Conservation (phyloP, 2,329 filamentous ascomycete species). For the Exserohilum turcica region DNA sequence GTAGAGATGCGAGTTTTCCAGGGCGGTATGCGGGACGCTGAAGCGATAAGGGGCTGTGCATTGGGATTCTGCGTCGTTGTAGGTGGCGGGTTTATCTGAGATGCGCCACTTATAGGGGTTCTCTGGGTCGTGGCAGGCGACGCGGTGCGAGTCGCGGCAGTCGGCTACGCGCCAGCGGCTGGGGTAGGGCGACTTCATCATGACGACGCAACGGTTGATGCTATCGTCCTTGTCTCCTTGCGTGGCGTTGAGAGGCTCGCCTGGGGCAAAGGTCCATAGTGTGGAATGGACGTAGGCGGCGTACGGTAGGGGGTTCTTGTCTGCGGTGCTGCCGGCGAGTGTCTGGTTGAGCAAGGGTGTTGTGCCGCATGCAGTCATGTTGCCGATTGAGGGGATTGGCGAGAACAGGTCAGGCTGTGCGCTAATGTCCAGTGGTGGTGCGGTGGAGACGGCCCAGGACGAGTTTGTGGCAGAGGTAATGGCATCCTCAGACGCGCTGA, state of each 20-base stretch:
- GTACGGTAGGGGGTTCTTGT: conserved; percentile 55
- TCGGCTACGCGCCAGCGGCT: conserved; percentile 65
- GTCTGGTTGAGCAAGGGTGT: conserved; percentile 64
- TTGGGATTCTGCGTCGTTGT: conserved; percentile 49
- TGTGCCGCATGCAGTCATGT: conserved; percentile 63
- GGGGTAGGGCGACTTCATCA: conserved; percentile 51
- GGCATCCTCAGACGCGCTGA: conserved; percentile 49
- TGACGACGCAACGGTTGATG: conserved; percentile 60
- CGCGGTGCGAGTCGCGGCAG: conserved; percentile 58
- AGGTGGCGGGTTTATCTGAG: conserved; percentile 51
- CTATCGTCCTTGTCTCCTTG: conserved; percentile 27
- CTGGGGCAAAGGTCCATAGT: conserved; percentile 65
- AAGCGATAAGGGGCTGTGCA: conserved; percentile 61
- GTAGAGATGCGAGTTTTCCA: conserved; percentile 66
- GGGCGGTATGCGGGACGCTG: conserved; percentile 62
- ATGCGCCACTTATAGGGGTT: conserved; percentile 65
- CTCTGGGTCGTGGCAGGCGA: conserved; percentile 60
- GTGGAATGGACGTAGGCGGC: conserved; percentile 56
- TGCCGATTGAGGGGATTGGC: conserved; percentile 39
- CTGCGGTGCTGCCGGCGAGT: conserved; percentile 58
- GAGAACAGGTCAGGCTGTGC: conserved; percentile 30
- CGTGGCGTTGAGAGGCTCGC: conserved; percentile 59
- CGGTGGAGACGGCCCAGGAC: conserved; percentile 41
- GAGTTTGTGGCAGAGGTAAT: conserved; percentile 58
- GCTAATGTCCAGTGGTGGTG: conserved; percentile 23